Evolutionary conservation across 73 alveolate genomes (phyloP).

Genomic region (Blepharisma japonicum): DNA sequence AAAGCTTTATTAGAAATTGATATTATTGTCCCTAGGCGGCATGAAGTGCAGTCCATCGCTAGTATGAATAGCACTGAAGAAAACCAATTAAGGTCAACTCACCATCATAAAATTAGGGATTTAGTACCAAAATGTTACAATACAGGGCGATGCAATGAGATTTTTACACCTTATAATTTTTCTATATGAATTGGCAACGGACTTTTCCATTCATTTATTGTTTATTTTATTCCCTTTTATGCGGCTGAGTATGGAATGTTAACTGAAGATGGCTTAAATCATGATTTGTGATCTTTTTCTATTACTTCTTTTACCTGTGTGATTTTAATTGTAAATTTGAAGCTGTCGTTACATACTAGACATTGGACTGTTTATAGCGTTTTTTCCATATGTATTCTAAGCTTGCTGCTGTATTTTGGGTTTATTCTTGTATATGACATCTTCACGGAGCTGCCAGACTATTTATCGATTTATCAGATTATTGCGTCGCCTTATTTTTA

Average conservation of each 20-base stretch:
- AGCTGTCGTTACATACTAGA: constrained; percentile 37
- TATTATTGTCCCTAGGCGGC: constrained; percentile 36
- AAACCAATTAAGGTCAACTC: too few species aligned
- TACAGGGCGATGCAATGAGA: constrained; percentile 41
- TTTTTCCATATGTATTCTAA: not conserved
- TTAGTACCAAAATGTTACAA: constrained; percentile 38
- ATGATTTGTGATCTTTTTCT: constrained; percentile 36
- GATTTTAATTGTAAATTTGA: constrained; percentile 39
- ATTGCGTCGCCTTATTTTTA: not conserved
- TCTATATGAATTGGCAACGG: constrained; percentile 39
- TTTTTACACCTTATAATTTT: constrained; percentile 38
- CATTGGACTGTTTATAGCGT: constrained; percentile 36
- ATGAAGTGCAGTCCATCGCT: not conserved
- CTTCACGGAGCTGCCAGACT: not conserved
- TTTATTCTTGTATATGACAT: not conserved
- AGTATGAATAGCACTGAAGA: too few species aligned
- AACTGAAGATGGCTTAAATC: constrained; percentile 30
- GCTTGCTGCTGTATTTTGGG: constrained; percentile 8
- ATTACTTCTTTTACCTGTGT: constrained; percentile 40
- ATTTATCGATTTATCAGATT: not conserved
- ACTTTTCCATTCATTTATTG: constrained; percentile 32
- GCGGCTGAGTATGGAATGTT: not conserved
- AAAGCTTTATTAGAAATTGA: constrained; percentile 91
- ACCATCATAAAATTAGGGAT: constrained; percentile 34
- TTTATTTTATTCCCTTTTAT: constrained; percentile 34